Base-by-base conservation (phyloP, 768 basidiomycete genomes). In the Mycena vulgaris region DNA sequence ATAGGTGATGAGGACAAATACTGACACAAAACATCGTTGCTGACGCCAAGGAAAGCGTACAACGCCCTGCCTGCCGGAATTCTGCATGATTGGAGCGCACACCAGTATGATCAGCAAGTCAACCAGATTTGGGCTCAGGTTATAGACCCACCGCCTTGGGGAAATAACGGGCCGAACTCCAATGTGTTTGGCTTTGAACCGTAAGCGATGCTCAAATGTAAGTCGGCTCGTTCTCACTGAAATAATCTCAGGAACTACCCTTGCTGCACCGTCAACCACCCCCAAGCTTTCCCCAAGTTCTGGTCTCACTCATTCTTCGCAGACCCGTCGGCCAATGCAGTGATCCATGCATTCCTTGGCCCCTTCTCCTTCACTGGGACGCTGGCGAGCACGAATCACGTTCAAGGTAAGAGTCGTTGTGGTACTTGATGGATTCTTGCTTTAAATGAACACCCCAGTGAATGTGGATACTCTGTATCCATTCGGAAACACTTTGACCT, bases 121-220 rank as follows among this genome's bases (percentile, higher is more conserved):
- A 85, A 85, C 40, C 83, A 85, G 69, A 82, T 85, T 33, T 84
- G 83, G 84, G 81, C 83, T 0, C 75, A 83, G 67, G 76, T 68
- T 21, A 83, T 83, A 78, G 74, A 83, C 47, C 83, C 83, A 1
- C 69, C 78, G 19, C 83, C 83, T 16, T 83, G 80, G 80, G 82
- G 78, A 21, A 79, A 80, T 42, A 84, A 84, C 52, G 80, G 80
- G 5, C 81, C 81, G 2, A 79, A 82, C 53, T 83, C 81, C 0
- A 85, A 84, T 55, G 81, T 85, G 8, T 85, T 83, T 62, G 84
- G 84, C 1, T 83, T 83, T 58, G 84, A 84, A 70, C 83, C 83
- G 83, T 84, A 64, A 11, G 80, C 76, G 8, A 13, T 57, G 16
- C 4, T 52, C 40, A 0, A n/a, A 37, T 27, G 23, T 14, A 23